phyloP scores from a whole-genome alignment of 805 yeast species.

The Ogataea siamensis region DNA sequence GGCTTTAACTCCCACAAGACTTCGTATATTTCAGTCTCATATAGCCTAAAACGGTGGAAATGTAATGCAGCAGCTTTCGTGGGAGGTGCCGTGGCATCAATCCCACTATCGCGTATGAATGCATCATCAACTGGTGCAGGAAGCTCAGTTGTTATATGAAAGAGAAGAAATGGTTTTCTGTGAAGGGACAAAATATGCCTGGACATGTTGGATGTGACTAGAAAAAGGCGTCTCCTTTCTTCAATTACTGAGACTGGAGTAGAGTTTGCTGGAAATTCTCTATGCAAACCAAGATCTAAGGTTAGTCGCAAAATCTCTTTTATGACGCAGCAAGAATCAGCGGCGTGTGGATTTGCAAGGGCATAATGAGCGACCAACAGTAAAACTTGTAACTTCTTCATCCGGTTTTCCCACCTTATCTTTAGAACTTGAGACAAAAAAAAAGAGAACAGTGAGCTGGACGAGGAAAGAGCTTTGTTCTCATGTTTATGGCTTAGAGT shows the following conservation, averaged over 20 bases:
- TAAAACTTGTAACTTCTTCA: conserved; percentile 12
- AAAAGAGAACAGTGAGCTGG: not conserved
- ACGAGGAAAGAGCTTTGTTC: not conserved
- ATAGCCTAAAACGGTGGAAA: conserved; percentile 16
- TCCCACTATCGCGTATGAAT: conserved; percentile 13
- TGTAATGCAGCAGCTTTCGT: conserved; percentile 21
- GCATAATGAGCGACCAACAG: conserved; percentile 19
- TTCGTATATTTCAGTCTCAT: conserved; percentile 18
- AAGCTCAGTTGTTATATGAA: conserved; percentile 9
- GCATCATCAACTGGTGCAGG: conserved; percentile 18
- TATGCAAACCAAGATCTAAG: conserved; percentile 17
- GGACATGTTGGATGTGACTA: conserved; percentile 15
- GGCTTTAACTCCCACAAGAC: conserved; percentile 16
- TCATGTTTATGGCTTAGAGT: conserved; percentile 1
- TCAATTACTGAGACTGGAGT: conserved; percentile 11
- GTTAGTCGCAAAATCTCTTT: conserved; percentile 15
- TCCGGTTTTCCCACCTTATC: conserved; percentile 8
- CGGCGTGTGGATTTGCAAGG: conserved; percentile 21
- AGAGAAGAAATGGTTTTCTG: conserved; percentile 15
- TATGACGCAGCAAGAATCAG: conserved; percentile 16
- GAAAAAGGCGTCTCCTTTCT: conserved; percentile 11
- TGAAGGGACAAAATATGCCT: conserved; percentile 15
- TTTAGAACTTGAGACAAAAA: not conserved
- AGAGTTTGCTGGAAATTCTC: conserved; percentile 7
- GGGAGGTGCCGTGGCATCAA: conserved; percentile 13